phyloP scores from a whole-genome alignment of 2,329 filamentous ascomycete genomes.

The Cytospora schulzeri region DNA sequence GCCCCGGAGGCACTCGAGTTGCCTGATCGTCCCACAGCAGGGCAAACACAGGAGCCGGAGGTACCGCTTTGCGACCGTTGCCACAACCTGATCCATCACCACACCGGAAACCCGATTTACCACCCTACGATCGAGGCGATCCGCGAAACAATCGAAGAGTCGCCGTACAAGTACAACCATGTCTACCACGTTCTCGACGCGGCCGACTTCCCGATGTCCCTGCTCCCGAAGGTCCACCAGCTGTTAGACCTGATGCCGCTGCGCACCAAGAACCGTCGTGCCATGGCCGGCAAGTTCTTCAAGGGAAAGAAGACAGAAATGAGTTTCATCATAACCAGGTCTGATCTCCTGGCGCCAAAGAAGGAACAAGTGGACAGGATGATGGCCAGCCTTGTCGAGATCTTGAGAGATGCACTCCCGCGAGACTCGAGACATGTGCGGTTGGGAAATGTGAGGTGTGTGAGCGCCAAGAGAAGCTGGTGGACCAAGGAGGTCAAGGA shows the following conservation, averaged over 20 bases:
- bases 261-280: constrained; percentile 78
- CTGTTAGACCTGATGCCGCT: constrained; percentile 72
- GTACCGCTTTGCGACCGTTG: constrained; percentile 82
- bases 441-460: constrained; percentile 83
- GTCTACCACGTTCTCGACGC: constrained; percentile 95
- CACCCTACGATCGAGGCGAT: constrained; percentile 83
- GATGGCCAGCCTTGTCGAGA: constrained; percentile 81
- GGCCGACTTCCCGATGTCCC: constrained; percentile 93
- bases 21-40: neutral
- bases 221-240: constrained; percentile 75
- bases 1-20: constrained; percentile 44
- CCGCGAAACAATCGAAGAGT: constrained; percentile 81
- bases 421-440: constrained; percentile 68
- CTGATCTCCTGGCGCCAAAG: constrained; percentile 80
- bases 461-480: constrained; percentile 85
- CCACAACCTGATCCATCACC: constrained; percentile 78
- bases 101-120: constrained; percentile 68
- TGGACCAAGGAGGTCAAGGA: constrained; percentile 88
- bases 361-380: constrained; percentile 82
- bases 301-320: constrained; percentile 72
- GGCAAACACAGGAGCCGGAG: constrained; percentile 34
- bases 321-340: constrained; percentile 87
- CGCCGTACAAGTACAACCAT: constrained; percentile 87
- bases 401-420: constrained; percentile 76
- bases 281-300: constrained; percentile 66